These are phyloP conservation scores for Penicillium paradoxum DNA, from an alignment of 495 filamentous ascomycete genomes.

Conservation along the genomic window DNA sequence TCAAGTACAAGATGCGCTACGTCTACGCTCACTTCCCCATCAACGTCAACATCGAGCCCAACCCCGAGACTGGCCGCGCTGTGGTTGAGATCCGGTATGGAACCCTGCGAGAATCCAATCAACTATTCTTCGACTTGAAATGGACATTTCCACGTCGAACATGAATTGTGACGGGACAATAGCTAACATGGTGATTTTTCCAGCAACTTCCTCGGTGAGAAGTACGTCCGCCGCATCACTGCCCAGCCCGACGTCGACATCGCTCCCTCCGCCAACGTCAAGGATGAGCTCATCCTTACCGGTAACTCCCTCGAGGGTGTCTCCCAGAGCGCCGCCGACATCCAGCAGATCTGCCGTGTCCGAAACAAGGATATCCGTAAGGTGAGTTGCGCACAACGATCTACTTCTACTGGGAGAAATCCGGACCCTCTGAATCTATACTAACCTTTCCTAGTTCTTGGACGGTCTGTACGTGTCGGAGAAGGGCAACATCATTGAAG, in stretches of 20 bases:
- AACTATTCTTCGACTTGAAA: neutral
- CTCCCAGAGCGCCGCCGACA: conserved; percentile 95
- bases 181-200: conserved; percentile 5
- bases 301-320: conserved; percentile 96
- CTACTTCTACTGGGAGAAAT: neutral
- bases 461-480: conserved; percentile 99
- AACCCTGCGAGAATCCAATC: neutral
- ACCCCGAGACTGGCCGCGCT: conserved; percentile 76
- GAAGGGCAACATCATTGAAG: conserved; percentile 85
- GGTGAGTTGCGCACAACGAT: conserved; percentile 44
- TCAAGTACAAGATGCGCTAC: conserved; percentile 99
- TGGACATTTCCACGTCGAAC: neutral
- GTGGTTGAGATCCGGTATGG: conserved; percentile 97
- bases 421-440: conserved; percentile 25
- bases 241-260: conserved; percentile 89
- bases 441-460: conserved; percentile 69
- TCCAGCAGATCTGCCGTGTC: conserved; percentile 98
- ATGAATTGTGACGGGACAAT: neutral
- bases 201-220: conserved; percentile 99
- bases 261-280: conserved; percentile 80
- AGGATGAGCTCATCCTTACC: conserved; percentile 90
- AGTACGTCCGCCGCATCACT: conserved; percentile 88
- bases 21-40: conserved; percentile 99
- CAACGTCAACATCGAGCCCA: conserved; percentile 99
- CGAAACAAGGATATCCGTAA: conserved; percentile 99